Evolutionary conservation across 2,329 filamentous ascomycete genomes (phyloP), one percentile per base, ranked within the genome.

Genomic region (Colletotrichum trifolii): DNA sequence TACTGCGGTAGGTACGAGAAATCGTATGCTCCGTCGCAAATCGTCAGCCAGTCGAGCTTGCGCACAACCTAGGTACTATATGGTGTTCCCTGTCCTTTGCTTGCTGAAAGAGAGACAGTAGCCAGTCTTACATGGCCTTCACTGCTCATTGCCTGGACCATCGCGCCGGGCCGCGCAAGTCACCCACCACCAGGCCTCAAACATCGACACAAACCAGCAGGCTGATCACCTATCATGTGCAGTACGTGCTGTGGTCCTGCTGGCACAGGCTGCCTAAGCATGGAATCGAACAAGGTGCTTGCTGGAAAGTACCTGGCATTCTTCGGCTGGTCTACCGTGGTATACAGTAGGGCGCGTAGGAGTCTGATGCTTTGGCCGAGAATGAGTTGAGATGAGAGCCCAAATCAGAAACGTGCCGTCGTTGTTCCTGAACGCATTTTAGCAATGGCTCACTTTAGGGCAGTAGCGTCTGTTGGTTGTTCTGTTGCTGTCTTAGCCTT

Each of bases 371-470:
- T 11, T 38, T 17, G 9, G 33, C 40, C 42, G 63, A 56, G 63
- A 65, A 65, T 65, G 63, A 11, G 48, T 45, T 56, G 40, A 63
- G 63, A 65, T 63, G 62, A 65, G 25, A 25, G 25, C 25, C 25
- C 25, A 25, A 4, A 25, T 25, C 25, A 17, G 35, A 49, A 62
- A 15, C 15, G 43, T 46, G 9, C 10, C 43, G n/a, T 45, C 40
- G 45, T 39, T 42, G 35, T 39, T 54, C 17, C 58, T 53, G 42
- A 65, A 57, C 38, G 63, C 63, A 63, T 45, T 62, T 53, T 62
- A 42, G 25, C 53, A 47, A 54, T 25, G 52, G 58, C 58, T 48
- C 11, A 43, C 38, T 17, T 15, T 49, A 36, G 25, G 34, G 35
- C 48, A 17, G 58, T 65, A 43, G 53, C 54, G 50, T n/a, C 63